Evolutionary conservation across 2,329 filamentous ascomycete species (phyloP).

Genomic region (Mycosphaerella sp.): DNA sequence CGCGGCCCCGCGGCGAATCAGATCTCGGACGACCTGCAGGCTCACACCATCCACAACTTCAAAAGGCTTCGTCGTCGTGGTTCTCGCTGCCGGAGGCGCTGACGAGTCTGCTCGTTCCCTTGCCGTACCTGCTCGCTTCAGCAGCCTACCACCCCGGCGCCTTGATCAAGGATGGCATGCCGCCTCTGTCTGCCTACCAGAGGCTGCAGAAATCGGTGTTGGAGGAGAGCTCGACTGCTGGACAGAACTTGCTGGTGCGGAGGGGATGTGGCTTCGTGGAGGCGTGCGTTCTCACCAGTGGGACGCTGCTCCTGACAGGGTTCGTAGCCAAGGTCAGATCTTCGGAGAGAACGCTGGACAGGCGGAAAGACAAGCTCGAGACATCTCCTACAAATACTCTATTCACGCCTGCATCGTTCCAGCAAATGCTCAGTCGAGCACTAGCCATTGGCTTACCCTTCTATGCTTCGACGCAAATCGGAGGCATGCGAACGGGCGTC

Average conservation of each 20-base stretch:
- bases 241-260: conserved; percentile 8
- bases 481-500: conserved; percentile 50
- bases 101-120: conserved; percentile 46
- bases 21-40: conserved; percentile 38
- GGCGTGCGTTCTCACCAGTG: conserved; percentile 43
- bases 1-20: conserved; percentile 41
- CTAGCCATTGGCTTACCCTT: conserved; percentile 44
- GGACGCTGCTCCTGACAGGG: conserved; percentile 43
- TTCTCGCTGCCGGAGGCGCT: conserved; percentile 43
- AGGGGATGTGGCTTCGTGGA: conserved; percentile 35
- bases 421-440: conserved; percentile 21
- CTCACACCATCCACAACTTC: conserved; percentile 20
- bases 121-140: conserved; percentile 46
- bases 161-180: conserved; percentile 23
- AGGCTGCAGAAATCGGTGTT: conserved; percentile 27
- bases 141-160: conserved; percentile 38
- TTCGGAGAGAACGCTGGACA: conserved; percentile 28
- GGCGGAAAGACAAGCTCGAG: conserved; percentile 27
- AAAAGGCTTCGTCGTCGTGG: conserved; percentile 24
- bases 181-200: conserved; percentile 30
- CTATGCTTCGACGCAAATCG: conserved; percentile 51
- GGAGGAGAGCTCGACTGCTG: conserved; percentile 15
- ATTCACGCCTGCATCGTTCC: conserved; percentile 13
- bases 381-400: conserved; percentile 13
- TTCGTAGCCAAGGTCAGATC: conserved; percentile 34